Base-by-base conservation (phyloP, 2,329 filamentous ascomycete genomes). In the Exophiala oligosperma region DNA sequence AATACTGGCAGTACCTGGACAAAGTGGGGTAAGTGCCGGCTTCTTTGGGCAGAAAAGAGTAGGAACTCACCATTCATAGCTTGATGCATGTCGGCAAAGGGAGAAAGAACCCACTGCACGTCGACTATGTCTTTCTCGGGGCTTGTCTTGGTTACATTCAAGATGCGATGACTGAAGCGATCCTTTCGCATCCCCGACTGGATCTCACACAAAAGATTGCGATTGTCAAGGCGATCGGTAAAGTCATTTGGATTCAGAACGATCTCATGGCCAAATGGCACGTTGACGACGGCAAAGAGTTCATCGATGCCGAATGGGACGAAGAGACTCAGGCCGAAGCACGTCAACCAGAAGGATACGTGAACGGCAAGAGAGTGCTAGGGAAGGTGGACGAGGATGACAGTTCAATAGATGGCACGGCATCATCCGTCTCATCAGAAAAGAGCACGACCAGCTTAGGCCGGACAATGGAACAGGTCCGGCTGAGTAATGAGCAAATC, bases 211-310 rank as follows among this genome's bases (percentile, higher is more conserved):
- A 83, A 73, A 92, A 92, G 75, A 86, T 88, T 17, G 86, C 84
- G 23, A 80, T 93, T 3, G 81, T 92, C 48, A 89, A 88, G 70
- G 90, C 90, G 0, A 78, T 93, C 23, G 85, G 85, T 62, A 93
- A 94, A 72, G 86, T 93, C 26, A 87, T 93, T 64, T 93, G 90
- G 89, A 92, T 93, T 65, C 90, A 93, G 73, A 93, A 93, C 70
- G 90, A 93, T 72, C 79, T 93, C 29, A 90, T 93, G 71, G 88
- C 89, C n/a, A 89, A 88, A 71, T 92, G 89, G 87, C 89, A 91
- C 67, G 83, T 90, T 37, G 79, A 82, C 35, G 86, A 90, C 64
- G 86, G 86, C 50, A 82, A 86, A 37, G 88, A 90, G 71, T 81
- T 74, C 60, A 73, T 69, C 24, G 76, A 79, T 3, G 71, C 74